Evolutionary conservation across 1,284 basidiomycete genomes (phyloP), one percentile per base, ranked within the genome.

Genomic region (Pholiota adiposa): DNA sequence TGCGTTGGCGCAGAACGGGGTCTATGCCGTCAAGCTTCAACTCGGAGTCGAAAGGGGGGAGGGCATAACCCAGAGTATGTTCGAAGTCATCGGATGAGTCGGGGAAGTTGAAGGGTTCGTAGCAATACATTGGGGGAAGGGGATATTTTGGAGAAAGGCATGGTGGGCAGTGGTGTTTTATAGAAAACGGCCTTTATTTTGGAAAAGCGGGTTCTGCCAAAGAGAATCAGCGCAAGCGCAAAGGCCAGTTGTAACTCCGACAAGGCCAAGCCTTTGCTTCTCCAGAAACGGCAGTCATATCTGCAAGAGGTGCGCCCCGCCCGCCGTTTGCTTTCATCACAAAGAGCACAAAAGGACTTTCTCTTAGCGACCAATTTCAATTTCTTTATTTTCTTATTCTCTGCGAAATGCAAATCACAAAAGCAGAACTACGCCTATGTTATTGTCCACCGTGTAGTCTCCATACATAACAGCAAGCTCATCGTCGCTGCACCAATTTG

Each of bases 261-360:
- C 65, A 46, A 4, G 67, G 72, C 72, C 60, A 71, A 70, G 69
- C 49, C 23, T 16, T 19, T n/a, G 53, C 62, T 34, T 52, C 59
- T 48, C 44, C 29, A 27, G 12, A 53, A 34, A 44, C 27, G 38
- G 48, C 23, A 53, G 29, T 31, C 38, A 38, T 54, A 55, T 33
- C 56, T 46, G 51, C 25, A 52, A 27, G 27, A 29, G 58, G 44
- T 34, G 43, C 5, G 4, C 4, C 41, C 25, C 23, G 36, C 36
- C 6, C 36, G 5, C 5, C 29, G 5, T 23, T 40, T 31, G n/a
- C 27, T 33, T n/a, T 53, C 49, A 56, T 36, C 34, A 61, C 56
- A 62, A 63, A 63, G 63, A 59, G 40, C 40, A 64, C 58, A 62
- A 64, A 64, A 64, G 56, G 34, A n/a, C n/a, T 12, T 12, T 48